phyloP scores from a whole-genome alignment of 2,329 filamentous ascomycete species.

The Penicillium sp. region DNA sequence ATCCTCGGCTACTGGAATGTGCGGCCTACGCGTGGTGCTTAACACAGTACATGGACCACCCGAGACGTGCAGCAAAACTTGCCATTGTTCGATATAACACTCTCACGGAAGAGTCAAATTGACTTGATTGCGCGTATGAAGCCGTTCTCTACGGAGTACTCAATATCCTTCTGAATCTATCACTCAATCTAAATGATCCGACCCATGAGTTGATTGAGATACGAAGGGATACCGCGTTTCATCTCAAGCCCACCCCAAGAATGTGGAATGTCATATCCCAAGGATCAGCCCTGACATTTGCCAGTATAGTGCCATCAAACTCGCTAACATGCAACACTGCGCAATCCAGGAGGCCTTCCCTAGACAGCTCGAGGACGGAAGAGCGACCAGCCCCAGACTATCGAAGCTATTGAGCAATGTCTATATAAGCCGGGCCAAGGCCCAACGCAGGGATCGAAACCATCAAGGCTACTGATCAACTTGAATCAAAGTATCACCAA shows the following conservation, averaged over 20 bases:
- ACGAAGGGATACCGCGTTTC: background rate
- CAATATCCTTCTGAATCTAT: background rate
- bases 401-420: background rate
- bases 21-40: background rate
- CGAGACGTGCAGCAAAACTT: background rate
- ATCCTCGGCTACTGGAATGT: constrained; percentile 1
- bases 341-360: constrained; percentile 13
- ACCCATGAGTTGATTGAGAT: background rate
- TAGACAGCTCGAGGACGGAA: background rate
- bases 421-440: constrained; percentile 10
- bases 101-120: background rate
- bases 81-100: background rate
- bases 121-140: background rate
- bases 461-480: background rate
- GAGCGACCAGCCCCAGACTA: constrained; percentile 3
- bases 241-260: constrained; percentile 2
- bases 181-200: too few relatives aligned
- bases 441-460: background rate
- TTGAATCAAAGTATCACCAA: background rate
- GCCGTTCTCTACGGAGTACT: too few relatives aligned
- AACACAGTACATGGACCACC: background rate
- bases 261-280: constrained; percentile 21
- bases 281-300: constrained; percentile 7
- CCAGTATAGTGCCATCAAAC: background rate
- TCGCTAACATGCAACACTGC: constrained; percentile 1